Base-by-base conservation (phyloP, 164 flowering plant species). In the Echeveria elegans region DNA sequence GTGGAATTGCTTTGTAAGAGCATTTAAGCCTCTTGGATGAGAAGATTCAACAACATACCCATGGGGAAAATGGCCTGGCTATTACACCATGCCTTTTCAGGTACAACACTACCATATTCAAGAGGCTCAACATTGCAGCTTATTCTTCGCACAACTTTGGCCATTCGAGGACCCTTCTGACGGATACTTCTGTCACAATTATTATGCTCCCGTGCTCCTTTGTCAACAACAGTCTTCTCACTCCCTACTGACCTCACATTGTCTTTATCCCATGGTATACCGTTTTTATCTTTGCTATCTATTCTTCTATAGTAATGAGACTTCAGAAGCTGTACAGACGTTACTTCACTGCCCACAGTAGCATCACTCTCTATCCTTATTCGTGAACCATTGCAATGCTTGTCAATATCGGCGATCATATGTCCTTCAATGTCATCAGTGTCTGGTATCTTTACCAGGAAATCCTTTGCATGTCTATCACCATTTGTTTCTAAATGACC, bases 151-250 rank as follows among this genome's bases (percentile, higher is more conserved):
- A 91, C 88, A 24, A 90, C 88, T 78, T 88, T 95, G 41, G 97
- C 97, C 71, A 92, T 85, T 32, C 99, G 94, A 73, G 96, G 97
- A 72, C 99, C 95, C 74, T 86, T 89, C 73, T 85, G 97, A 63
- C 82, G 87, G 63, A 66, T 70, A 66, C 65, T 64, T 72, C 81
- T 84, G 69, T 86, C 90, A 68, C 77, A 30, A 78, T 80, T 86
- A 72, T 80, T 80, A 64, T 77, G 79, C 69, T 72, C 62, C 45
- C 73, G 72, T 36, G 87, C 74, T 66, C 81, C 70, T 59, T 34
- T 79, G 45, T 78, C 85, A 6, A 74, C 52, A 48, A 52, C 61
- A 69, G 63, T 53, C 60, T 61, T 74, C 26, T 37, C 68, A 70
- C 68, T 74, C 16, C 80, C 84, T 6, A 67, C 66, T 9, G 72